Evolutionary conservation across 129 eudicot genomes (phyloP), one percentile per base, ranked within the genome.

Genomic region (Helichrysum umbraculigerum): DNA sequence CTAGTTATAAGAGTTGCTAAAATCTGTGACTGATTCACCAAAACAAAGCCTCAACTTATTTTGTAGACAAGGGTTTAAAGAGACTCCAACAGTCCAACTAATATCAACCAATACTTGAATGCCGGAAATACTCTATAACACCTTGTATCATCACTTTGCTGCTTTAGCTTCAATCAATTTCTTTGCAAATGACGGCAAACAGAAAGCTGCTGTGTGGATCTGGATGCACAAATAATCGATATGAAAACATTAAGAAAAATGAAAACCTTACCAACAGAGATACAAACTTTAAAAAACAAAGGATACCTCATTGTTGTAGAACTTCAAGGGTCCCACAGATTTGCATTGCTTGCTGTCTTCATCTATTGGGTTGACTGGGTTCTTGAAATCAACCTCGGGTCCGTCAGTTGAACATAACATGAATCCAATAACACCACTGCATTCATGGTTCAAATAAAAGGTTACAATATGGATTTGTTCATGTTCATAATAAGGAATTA

Each of bases 371-470:
- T 89, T 91, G 70, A 91, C 58, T 8, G 98, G 98, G 75, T 85
- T 72, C 90, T 87, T 94, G 65, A 94, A 91, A 70, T 94, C 93
- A 74, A 91, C 98, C 15, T 70, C 56, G 0, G 97, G 90, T 39
- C 97, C 98, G 81, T 93, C 96, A 25, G 98, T 91, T 9, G 96
- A 91, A 77, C 98, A 94, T 44, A 94, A 86, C 98, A 94, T 91
- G 83, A 94, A 91, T 11, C 96, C 98, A 39, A 91, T 93, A 37
- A 93, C 97, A 25, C 97, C 98, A 82, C 98, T 93, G 92, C 52
- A 81, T 77, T 57, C 5, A 29, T 33, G 16, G 15, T 19, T 44
- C 37, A 20, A 50, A 56, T 44, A 35, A 16, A 32, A 6, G 14
- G 6, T 21, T 56, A 42, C 1, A 60, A 15, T 28, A n/a, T 70